phyloP scores from a whole-genome alignment of 257 asterid species.

The Plectranthus barbatus region DNA sequence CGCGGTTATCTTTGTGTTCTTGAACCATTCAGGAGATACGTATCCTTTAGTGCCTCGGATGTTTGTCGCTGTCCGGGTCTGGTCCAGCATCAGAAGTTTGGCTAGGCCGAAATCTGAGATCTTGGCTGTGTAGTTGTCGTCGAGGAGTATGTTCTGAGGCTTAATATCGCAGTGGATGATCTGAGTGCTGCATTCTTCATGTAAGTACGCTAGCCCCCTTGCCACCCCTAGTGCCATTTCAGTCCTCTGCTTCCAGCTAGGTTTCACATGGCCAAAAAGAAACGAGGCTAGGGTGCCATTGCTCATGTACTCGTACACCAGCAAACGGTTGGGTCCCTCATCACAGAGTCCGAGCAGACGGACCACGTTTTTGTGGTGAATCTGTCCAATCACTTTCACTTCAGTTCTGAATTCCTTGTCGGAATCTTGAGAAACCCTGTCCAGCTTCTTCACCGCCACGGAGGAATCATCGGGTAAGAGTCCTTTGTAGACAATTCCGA shows the following conservation, averaged over 20 bases:
- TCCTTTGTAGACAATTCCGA: constrained; percentile 61
- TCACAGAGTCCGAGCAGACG: constrained; percentile 42
- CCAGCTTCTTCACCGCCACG: constrained; percentile 51
- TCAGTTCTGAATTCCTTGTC: constrained; percentile 62
- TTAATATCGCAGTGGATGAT: constrained; percentile 55
- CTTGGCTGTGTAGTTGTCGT: constrained; percentile 28
- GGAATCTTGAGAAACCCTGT: constrained; percentile 28
- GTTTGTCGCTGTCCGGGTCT: constrained; percentile 30
- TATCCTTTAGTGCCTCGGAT: constrained; percentile 56
- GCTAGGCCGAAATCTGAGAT: constrained; percentile 60
- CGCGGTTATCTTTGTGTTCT: constrained; percentile 24
- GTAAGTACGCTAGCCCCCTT: constrained; percentile 39
- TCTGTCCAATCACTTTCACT: constrained; percentile 44
- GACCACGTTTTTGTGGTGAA: constrained; percentile 61
- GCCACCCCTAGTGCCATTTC: constrained; percentile 41
- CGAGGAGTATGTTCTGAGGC: constrained; percentile 54
- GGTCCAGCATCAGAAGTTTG: constrained; percentile 35
- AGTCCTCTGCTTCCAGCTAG: constrained; percentile 43
- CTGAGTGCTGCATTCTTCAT: constrained; percentile 42
- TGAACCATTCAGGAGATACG: constrained; percentile 59
- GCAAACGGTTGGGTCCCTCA: constrained; percentile 34
- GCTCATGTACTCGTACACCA: constrained; percentile 38
- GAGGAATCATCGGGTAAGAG: neutral
- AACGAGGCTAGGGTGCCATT: constrained; percentile 38
- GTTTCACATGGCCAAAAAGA: constrained; percentile 30